phyloP scores from a whole-genome alignment of 192 early-diverging fungal species.

The Rhizophagus sp. region DNA sequence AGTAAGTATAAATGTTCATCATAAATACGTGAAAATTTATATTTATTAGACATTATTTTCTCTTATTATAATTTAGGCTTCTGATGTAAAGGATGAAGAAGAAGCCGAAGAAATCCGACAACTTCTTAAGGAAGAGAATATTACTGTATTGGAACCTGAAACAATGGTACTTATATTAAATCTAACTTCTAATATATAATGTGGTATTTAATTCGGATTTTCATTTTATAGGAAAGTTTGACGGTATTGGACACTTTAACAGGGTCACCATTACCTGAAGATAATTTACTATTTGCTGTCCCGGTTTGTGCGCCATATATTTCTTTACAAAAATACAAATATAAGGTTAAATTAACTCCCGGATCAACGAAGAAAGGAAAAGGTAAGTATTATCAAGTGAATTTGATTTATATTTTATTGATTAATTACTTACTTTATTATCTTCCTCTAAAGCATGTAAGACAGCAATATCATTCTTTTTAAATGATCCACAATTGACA shows the following conservation, averaged over 20 bases:
- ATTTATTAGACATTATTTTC: no score
- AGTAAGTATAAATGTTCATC: neutral
- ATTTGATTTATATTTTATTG: conserved; percentile 21
- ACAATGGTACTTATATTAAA: conserved; percentile 38
- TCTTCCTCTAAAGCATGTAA: conserved; percentile 36
- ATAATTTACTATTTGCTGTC: conserved; percentile 81
- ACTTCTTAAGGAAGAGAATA: conserved; percentile 60
- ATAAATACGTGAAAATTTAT: neutral
- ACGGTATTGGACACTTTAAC: conserved; percentile 82
- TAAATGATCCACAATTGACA: conserved; percentile 36
- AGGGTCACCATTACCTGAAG: conserved; percentile 71
- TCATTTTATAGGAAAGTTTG: conserved; percentile 46
- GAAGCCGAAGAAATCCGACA: conserved; percentile 49
- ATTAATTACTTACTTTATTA: neutral
- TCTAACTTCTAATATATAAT: neutral
- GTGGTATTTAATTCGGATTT: neutral
- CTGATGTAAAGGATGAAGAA: conserved; percentile 29
- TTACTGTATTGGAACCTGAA: conserved; percentile 54
- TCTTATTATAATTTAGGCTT: conserved; percentile 3
- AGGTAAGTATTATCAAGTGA: conserved; percentile 39
- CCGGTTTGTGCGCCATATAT: conserved; percentile 94
- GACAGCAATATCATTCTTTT: conserved; percentile 43
- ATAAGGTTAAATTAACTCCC: conserved; percentile 91
- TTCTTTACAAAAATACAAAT: conserved; percentile 85
- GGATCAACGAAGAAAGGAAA: conserved; percentile 93